Evolutionary conservation across 345 rosid species (phyloP), one percentile per base, ranked within the genome.

Genomic region (Gynandropsis gynandra): DNA sequence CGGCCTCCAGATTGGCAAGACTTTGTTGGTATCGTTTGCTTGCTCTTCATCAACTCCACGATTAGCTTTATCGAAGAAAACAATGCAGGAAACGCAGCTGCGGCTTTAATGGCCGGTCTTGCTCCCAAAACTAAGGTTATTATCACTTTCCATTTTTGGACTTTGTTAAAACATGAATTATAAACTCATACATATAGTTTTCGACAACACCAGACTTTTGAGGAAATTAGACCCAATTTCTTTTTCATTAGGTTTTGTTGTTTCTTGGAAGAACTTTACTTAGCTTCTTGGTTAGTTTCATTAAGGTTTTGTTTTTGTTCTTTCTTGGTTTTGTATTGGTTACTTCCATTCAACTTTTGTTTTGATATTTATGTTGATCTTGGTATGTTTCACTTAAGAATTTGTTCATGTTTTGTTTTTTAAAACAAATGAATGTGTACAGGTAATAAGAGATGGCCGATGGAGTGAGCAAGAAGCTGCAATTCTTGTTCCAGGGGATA

Each of bases 1-100:
- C 70, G 58, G 60, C 89, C 95, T 65, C 95, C 97, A 1, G 97
- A 89, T 53, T 89, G 97, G 97, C 87, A 89, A 76, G 93, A 89
- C 52, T 89, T 89, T 31, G 78, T 85, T 10, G 97, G 97, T 33
- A 85, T 89, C 49, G 50, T 83, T 47, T 74, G 66, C 49, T 57
- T 89, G 64, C 18, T 89, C 67, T 0, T 89, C 11, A 89, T 89
- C 56, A 89, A 89, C 87, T 89, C 97, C 33, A 89, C 95, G 19
- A 85, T 85, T 54, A 89, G 97, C 72, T 89, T 89, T 57, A 76
- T 89, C 37, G 95, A 89, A 49, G 97, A 89, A 62, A 79, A 85
- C 59, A 89, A 89, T 44, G 97, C 97, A 8, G 95, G 97, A 21
- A 83, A 85, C 64, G 97, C 95, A 0, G 97, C 97, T 6, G 95